Evolutionary conservation across 306 rosid species (phyloP).

Genomic region (Sphenostylis stenocarpa): DNA sequence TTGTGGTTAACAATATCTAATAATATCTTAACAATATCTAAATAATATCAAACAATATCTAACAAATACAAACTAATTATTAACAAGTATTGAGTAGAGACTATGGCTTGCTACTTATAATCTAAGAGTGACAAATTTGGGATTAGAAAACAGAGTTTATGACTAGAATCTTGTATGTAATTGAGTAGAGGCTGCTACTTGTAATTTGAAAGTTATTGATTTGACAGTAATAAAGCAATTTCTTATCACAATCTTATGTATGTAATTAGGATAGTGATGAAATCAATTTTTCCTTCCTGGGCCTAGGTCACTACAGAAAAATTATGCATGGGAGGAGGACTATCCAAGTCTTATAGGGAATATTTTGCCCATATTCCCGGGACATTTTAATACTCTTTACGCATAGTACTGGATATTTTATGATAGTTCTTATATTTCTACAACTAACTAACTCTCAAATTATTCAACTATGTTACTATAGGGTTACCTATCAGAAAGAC

Average conservation of each 20-base stretch:
- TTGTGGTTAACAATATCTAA: too few relatives aligned
- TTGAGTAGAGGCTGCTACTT: neutral
- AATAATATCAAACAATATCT: too few relatives aligned
- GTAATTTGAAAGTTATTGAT: neutral
- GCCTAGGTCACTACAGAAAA: neutral
- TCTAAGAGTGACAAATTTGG: constrained; percentile 6
- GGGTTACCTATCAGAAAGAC: neutral
- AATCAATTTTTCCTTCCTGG: neutral
- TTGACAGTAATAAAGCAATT: neutral
- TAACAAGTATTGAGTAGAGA: neutral
- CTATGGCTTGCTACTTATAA: neutral
- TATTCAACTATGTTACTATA: neutral
- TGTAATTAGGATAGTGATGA: neutral
- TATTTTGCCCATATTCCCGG: neutral
- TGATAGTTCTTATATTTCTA: too few relatives aligned
- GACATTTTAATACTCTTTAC: neutral
- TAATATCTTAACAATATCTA: too few relatives aligned
- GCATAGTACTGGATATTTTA: too few relatives aligned
- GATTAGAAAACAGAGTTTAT: neutral
- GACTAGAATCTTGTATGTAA: neutral
- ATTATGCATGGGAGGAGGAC: neutral
- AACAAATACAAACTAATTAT: neutral
- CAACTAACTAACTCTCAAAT: neutral
- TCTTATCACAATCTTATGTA: neutral
- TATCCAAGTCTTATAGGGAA: neutral